Conservation (phyloP, 345 rosid species). For the Salix purpurea region DNA sequence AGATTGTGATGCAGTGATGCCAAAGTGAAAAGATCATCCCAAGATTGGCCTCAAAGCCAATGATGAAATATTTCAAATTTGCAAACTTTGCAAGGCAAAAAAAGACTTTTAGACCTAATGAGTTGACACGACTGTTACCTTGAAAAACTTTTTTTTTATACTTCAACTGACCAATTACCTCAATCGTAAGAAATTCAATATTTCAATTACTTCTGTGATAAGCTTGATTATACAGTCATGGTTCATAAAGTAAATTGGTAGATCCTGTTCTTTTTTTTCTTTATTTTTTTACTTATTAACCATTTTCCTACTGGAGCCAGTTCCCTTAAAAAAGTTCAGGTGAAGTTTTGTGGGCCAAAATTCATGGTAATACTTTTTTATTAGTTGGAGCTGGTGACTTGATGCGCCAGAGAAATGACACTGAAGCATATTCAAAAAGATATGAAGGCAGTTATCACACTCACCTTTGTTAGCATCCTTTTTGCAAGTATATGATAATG, state of each 20-base stretch:
- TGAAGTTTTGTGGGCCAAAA: neutral
- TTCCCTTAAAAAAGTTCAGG: neutral
- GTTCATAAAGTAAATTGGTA: neutral
- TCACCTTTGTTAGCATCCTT: conserved; percentile 96
- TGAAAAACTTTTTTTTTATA: neutral
- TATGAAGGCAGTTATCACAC: conserved; percentile 18
- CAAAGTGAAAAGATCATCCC: neutral
- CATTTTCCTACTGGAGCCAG: neutral
- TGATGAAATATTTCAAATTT: neutral
- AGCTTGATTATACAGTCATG: neutral
- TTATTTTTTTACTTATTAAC: neutral
- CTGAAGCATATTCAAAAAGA: neutral
- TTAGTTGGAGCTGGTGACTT: neutral
- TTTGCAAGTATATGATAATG: conserved; percentile 98
- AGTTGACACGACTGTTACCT: neutral
- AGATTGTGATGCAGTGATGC: neutral
- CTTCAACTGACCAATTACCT: neutral
- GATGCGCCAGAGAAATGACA: neutral
- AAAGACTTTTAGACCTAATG: neutral
- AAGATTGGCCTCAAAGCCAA: neutral
- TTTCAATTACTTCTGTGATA: neutral
- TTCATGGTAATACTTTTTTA: neutral
- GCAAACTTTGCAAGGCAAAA: neutral
- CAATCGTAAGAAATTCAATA: neutral
- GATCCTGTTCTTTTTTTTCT: neutral